Base-by-base conservation (phyloP, 139 green algal genomes). In the Axilococcus clingmanii region DNA sequence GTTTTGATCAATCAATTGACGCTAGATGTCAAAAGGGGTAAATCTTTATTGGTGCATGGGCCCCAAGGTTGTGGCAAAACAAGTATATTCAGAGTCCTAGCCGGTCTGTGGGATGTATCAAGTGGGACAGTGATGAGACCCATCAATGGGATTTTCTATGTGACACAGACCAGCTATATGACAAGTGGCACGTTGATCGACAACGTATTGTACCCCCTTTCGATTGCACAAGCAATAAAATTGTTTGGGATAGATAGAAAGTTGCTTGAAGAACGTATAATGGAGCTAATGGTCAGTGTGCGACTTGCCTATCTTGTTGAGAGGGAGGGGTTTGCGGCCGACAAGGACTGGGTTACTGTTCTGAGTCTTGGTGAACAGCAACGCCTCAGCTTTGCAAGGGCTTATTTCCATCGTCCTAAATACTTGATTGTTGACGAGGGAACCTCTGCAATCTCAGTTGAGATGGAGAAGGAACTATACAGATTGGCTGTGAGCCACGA, bases 361-460 rank as follows among this genome's bases (percentile, higher is more conserved):
- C 62, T 89, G 23, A 81, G 71, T 2, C 54, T 89, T 9, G 80
- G 80, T 43, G 80, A 89, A 63, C 80, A 88, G 65, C 80, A 89
- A 67, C 74, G 80, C 24, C 51, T 89, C 37, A 80, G 80, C 53
- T 87, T 89, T 80, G 80, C 79, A 3, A 57, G 80, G 22, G 61
- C 88, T 15, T 88, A 88, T 56, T 88, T 77, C 69, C 80, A 88
- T 44, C 34, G 40, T 15, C 80, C 80, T 9, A 54, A 50, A 15
- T 88, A 76, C 40, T 75, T 57, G 2, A 56, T 88, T 9, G 55
- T 88, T 36, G 80, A 88, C 35, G 79, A 88, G 55, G 86, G 79
- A 68, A 88, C 80, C 25, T 88, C 86, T 48, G 80, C 79, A 2
- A 87, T 69, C 19, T 82, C 37, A 30, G 71, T 84, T 41, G 79